These are phyloP conservation scores for Coemansia sp. DNA, from an alignment of 192 early-diverging fungal genomes.

Conservation along the genomic window DNA sequence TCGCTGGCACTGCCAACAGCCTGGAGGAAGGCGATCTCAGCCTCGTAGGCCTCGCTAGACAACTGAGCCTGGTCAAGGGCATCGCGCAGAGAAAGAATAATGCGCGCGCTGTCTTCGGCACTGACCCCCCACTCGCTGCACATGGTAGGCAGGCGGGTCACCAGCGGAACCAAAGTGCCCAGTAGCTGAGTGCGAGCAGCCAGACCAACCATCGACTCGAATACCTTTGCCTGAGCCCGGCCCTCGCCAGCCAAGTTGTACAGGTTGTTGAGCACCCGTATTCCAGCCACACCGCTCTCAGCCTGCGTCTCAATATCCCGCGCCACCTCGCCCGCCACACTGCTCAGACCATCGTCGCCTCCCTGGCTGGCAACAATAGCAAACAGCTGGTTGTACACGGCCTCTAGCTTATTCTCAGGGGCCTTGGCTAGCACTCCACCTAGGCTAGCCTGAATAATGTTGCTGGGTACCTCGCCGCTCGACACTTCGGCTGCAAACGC, in stretches of 20 bases:
- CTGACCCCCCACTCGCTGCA: constrained; percentile 31
- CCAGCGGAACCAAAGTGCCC: constrained; percentile 25
- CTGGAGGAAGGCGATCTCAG: constrained; percentile 65
- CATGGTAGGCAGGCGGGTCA: constrained; percentile 31
- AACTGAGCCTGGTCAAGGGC: constrained; percentile 33
- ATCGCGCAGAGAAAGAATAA: constrained; percentile 57
- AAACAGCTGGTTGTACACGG: constrained; percentile 56
- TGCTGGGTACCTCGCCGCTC: constrained; percentile 9
- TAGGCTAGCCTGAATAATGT: constrained; percentile 53
- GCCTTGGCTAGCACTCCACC: constrained; percentile 42
- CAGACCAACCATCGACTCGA: constrained; percentile 74
- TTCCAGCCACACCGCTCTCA: constrained; percentile 27
- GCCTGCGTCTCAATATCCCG: constrained; percentile 19
- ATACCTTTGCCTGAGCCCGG: constrained; percentile 67
- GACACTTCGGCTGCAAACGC: constrained; percentile 40
- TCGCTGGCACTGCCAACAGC: constrained; percentile 59
- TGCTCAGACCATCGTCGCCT: constrained; percentile 3
- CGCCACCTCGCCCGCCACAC: constrained; percentile 15
- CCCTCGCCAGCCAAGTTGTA: constrained; percentile 77
- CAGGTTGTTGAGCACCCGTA: constrained; percentile 67
- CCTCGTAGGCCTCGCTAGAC: constrained; percentile 46
- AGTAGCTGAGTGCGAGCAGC: constrained; percentile 61
- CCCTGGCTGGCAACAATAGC: constrained; percentile 15
- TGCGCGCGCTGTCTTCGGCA: constrained; percentile 65
- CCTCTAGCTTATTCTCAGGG: constrained; percentile 38